These are phyloP conservation scores for Apiospora kogelbergensis DNA, from an alignment of 2,329 filamentous ascomycete genomes.

Conservation along the genomic window DNA sequence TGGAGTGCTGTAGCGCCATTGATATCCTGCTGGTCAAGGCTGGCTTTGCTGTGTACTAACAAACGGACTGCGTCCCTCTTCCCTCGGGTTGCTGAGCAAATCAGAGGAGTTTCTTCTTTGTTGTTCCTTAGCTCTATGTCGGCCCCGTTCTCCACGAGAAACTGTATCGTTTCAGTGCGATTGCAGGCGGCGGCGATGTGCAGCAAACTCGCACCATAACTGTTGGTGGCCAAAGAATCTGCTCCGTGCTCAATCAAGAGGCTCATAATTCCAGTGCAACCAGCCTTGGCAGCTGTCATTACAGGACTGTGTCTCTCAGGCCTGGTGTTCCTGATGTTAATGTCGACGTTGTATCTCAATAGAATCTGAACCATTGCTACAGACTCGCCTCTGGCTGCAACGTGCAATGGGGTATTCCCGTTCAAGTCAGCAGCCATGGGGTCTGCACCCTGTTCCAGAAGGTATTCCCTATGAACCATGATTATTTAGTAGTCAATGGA, in stretches of 20 bases:
- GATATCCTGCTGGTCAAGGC: neutral
- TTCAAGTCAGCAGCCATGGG: neutral
- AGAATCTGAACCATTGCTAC: neutral
- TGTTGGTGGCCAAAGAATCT: neutral
- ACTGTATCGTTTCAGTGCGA: neutral
- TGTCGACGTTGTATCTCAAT: neutral
- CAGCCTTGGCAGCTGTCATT: neutral
- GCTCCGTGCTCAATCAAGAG: neutral
- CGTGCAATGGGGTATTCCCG: neutral
- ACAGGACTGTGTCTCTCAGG: neutral
- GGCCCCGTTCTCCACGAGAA: neutral
- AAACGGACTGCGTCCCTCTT: neutral
- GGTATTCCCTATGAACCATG: neutral
- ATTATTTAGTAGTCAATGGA: neutral
- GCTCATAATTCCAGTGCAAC: neutral
- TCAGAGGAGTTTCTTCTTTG: neutral
- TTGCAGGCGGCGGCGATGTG: neutral
- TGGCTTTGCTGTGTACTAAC: neutral
- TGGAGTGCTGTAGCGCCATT: neutral
- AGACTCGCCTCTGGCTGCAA: neutral
- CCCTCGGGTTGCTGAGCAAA: neutral
- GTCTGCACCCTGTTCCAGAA: neutral
- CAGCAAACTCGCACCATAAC: neutral
- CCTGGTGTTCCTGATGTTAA: neutral
- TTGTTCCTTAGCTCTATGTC: neutral